phyloP scores from a whole-genome alignment of 108 stramenopile species.

The Cyclostephanos tholiformis region DNA sequence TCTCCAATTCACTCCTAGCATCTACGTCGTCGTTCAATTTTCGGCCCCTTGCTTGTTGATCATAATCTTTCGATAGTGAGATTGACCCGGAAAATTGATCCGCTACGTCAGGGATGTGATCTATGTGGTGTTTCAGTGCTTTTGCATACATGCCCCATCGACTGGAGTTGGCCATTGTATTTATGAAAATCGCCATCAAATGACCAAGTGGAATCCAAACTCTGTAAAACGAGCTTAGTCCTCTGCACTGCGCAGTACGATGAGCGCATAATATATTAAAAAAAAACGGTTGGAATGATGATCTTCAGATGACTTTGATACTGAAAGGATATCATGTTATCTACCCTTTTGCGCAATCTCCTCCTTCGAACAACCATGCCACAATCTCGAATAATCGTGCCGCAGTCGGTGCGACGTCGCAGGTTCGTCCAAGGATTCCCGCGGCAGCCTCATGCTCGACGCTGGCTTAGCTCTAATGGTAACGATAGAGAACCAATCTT shows the following conservation, averaged over 20 bases:
- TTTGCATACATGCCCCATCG: not conserved
- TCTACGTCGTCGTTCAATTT: constrained; percentile 1
- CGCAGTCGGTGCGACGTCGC: no score
- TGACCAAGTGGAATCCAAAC: no score
- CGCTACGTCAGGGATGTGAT: not conserved
- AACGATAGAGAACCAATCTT: not conserved
- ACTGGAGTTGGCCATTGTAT: not conserved
- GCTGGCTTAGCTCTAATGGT: not conserved
- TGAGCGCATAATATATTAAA: no score
- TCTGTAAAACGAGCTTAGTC: no score
- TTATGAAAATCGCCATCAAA: not conserved
- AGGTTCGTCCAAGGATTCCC: not conserved
- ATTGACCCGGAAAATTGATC: not conserved
- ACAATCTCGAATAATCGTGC: no score
- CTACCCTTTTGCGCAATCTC: no score
- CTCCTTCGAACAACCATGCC: no score
- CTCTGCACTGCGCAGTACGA: no score
- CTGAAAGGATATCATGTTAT: no score
- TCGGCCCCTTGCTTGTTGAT: not conserved
- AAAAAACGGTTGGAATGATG: not conserved
- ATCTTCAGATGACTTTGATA: no score
- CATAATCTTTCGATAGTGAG: not conserved
- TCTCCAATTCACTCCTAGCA: not conserved
- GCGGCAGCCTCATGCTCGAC: not conserved
- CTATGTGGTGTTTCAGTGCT: not conserved